Evolutionary conservation across 495 filamentous ascomycete species (phyloP), one percentile per base, ranked within the genome.

Genomic region (Durotheca rogersii): DNA sequence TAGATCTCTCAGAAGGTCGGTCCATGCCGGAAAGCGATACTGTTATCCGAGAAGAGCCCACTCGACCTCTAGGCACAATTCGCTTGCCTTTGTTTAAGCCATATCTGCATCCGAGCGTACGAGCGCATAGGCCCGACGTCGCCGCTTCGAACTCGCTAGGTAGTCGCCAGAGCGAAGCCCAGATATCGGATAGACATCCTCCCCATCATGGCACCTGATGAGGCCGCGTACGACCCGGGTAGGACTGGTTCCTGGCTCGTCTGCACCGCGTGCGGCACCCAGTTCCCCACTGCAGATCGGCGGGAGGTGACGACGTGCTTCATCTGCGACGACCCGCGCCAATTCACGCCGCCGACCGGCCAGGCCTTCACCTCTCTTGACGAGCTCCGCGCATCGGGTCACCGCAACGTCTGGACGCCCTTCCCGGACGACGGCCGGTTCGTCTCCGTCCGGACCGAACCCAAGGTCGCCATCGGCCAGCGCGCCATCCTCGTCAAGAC

Each of bases 291-390:
- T 5, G 31, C 73, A 0, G 68, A 73, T 50, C 62, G 64, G 11
- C 31, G 51, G n/a, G 31, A 69, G 9, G 70, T 80, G 14, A 70
- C 62, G 12, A 73, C 67, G 4, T 91, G 87, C 71, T 78, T 81
- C 41, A 88, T 91, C 48, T 91, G 87, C 66, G 87, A 90, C 68
- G 85, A 84, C 62, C 76, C 86, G 1, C 77, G 87, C 4, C 87
- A 90, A 68, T 91, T 78, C 61, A 78, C 86, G 0, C 81, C 81
- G 2, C 69, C 74, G 0, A 67, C 75, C 0, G 84, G 83, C 12
- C 80, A 82, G 53, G 61, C 70, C 20, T 88, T 84, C 69, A 85
- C 78, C 0, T 81, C 76, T 0, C 65, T 83, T n/a, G 45, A 53
- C 9, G 56, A 61, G 11, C 34, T 80, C 9, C 68, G 64, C 6